phyloP scores from a whole-genome alignment of 345 rosid species.

The Microcos paniculata region DNA sequence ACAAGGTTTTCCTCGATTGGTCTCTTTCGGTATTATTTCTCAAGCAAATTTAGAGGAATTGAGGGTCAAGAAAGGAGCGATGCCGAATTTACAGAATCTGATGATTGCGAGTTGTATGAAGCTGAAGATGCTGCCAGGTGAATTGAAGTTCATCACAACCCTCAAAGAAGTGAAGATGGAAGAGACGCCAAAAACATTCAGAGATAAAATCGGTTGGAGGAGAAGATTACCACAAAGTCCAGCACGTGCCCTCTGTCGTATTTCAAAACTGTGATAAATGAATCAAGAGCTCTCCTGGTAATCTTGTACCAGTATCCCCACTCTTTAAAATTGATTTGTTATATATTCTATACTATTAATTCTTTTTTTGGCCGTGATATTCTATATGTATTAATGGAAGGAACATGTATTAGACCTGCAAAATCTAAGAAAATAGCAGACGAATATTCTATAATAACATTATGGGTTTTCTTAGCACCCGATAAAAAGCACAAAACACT shows the following conservation, averaged over 20 bases:
- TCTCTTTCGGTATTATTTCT: not conserved
- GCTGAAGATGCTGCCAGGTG: constrained; percentile 2
- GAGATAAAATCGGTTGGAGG: not conserved
- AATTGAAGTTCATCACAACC: not conserved
- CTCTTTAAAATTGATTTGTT: too few relatives aligned
- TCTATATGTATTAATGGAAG: too few relatives aligned
- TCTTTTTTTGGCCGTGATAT: too few relatives aligned
- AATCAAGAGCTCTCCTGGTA: not conserved
- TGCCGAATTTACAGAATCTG: not conserved
- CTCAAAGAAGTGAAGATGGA: not conserved
- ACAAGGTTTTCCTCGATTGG: constrained; percentile 24
- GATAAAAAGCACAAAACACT: too few relatives aligned
- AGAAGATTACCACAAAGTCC: not conserved
- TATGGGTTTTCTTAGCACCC: too few relatives aligned
- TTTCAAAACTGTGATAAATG: not conserved
- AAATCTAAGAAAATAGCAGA: too few relatives aligned
- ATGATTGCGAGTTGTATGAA: not conserved
- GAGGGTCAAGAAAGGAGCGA: constrained; percentile 8
- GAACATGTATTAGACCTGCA: too few relatives aligned
- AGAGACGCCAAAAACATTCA: not conserved
- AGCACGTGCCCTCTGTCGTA: constrained; percentile 1
- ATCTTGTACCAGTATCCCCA: not conserved
- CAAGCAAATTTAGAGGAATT: constrained; percentile 20
- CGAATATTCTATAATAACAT: too few relatives aligned
- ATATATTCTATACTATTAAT: too few relatives aligned